Conservation (phyloP, 768 basidiomycete species). For the Lactarius akahatsu region DNA sequence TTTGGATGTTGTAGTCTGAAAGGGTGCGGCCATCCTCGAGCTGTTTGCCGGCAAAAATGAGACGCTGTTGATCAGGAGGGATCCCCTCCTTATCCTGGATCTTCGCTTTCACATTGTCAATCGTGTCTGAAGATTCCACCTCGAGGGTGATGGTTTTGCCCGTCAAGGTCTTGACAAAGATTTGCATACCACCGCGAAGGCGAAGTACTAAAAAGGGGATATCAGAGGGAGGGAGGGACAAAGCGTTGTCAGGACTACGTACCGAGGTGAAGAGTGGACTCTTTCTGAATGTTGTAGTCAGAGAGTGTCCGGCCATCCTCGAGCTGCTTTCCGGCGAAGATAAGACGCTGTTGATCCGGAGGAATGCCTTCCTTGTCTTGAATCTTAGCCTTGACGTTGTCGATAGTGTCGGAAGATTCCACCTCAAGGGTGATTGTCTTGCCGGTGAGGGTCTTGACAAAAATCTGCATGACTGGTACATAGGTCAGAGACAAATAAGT, state of each 20-base stretch:
- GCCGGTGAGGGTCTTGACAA: slow-evolving; percentile 39
- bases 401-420: slow-evolving; percentile 40
- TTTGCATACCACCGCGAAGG: slow-evolving; percentile 42
- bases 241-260: slow-evolving; percentile 19
- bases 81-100: slow-evolving; percentile 38
- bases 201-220: slow-evolving; percentile 38
- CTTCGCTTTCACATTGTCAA: slow-evolving; percentile 37
- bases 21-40: slow-evolving; percentile 37
- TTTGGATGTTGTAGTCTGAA: slow-evolving; percentile 37
- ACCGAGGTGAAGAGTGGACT: slow-evolving; percentile 36
- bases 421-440: slow-evolving; percentile 41
- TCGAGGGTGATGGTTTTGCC: slow-evolving; percentile 60
- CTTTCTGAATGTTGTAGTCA: slow-evolving; percentile 39
- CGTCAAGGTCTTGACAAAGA: slow-evolving; percentile 51
- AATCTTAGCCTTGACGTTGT: slow-evolving; percentile 39
- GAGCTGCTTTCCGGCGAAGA: slow-evolving; percentile 49
- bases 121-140: slow-evolving; percentile 42
- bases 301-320: slow-evolving; percentile 53
- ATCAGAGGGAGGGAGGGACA: not conserved
- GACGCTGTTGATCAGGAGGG: slow-evolving; percentile 36
- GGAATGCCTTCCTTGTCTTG: slow-evolving; percentile 41
- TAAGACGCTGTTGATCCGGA: slow-evolving; percentile 38
- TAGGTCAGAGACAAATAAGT: not conserved
- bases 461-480: slow-evolving; percentile 35
- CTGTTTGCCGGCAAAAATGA: slow-evolving; percentile 37